phyloP scores from a whole-genome alignment of 2,329 filamentous ascomycete genomes.

The Botrytis pseudocinerea region DNA sequence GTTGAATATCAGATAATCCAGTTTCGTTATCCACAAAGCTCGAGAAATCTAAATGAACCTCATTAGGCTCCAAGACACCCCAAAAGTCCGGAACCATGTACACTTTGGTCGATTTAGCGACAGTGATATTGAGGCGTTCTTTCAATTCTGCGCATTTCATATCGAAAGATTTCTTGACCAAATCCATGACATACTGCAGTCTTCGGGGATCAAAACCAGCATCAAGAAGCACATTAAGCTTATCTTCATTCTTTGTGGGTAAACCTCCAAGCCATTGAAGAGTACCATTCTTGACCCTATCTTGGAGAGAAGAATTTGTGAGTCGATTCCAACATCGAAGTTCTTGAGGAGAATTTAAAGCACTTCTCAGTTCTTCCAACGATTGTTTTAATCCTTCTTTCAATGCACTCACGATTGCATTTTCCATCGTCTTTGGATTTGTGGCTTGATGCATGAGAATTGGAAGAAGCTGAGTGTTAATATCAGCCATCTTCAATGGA shows the following conservation, averaged over 20 bases:
- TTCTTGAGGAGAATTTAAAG: constrained; percentile 51
- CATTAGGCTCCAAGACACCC: constrained; percentile 59
- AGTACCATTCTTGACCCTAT: constrained; percentile 35
- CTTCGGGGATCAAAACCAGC: constrained; percentile 58
- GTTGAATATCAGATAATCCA: constrained; percentile 52
- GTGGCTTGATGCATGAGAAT: constrained; percentile 63
- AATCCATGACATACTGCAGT: constrained; percentile 51
- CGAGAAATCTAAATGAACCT: constrained; percentile 70
- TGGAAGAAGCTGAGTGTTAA: constrained; percentile 70
- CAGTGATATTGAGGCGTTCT: constrained; percentile 58
- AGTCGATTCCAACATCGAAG: constrained; percentile 57
- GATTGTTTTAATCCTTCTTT: constrained; percentile 51
- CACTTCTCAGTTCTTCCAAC: constrained; percentile 52
- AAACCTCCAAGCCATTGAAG: constrained; percentile 33
- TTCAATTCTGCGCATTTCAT: constrained; percentile 43
- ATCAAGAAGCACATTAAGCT: constrained; percentile 55
- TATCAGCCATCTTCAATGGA: constrained; percentile 51
- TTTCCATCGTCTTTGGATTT: constrained; percentile 47
- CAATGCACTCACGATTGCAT: constrained; percentile 52
- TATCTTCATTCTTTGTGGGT: constrained; percentile 46
- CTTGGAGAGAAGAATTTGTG: constrained; percentile 45
- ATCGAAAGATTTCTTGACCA: constrained; percentile 40
- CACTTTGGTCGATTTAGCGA: constrained; percentile 61
- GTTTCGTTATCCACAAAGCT: constrained; percentile 55
- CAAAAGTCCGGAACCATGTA: constrained; percentile 70